Percentiles rank a stretch among this genome's conserved stretches.
Conservation (phyloP, 1,284 basidiomycete genomes). For the Rhizoctonia solani region DNA sequence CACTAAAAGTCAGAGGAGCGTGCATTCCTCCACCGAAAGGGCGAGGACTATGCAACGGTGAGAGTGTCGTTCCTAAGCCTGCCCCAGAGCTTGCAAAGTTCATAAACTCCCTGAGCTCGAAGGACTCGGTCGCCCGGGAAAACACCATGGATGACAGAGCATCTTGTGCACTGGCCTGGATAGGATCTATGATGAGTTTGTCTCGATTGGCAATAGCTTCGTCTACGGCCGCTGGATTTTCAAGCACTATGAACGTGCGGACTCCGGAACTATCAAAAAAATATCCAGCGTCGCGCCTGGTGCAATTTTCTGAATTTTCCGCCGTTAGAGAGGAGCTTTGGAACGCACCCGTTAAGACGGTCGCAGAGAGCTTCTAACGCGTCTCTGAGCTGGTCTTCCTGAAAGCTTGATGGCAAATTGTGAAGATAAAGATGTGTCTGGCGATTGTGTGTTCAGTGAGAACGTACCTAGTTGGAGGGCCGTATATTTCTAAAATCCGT, state of each 20-base stretch:
- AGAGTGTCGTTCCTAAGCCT: conserved; percentile 26
- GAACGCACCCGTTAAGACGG: conserved; percentile 18
- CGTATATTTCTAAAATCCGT: conserved; percentile 24
- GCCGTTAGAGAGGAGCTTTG: not conserved
- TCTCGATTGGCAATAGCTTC: conserved; percentile 31
- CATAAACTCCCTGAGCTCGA: conserved; percentile 26
- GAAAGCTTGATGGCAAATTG: conserved; percentile 22
- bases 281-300: conserved; percentile 23
- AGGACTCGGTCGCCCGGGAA: conserved; percentile 21
- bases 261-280: conserved; percentile 31
- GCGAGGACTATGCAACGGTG: conserved; percentile 25
- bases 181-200: conserved; percentile 26
- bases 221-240: conserved; percentile 6
- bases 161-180: conserved; percentile 10
- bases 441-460: not conserved
- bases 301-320: not conserved
- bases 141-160: conserved; percentile 12
- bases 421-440: conserved; percentile 29
- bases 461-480: conserved; percentile 26
- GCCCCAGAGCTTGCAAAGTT: conserved; percentile 31
- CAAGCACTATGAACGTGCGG: conserved; percentile 23
- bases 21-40: conserved; percentile 5
- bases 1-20: conserved; percentile 25
- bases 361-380: conserved; percentile 32
- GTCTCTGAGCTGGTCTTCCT: conserved; percentile 34